Conservation (phyloP, 495 filamentous ascomycete genomes). For the Neurospora pannonica region DNA sequence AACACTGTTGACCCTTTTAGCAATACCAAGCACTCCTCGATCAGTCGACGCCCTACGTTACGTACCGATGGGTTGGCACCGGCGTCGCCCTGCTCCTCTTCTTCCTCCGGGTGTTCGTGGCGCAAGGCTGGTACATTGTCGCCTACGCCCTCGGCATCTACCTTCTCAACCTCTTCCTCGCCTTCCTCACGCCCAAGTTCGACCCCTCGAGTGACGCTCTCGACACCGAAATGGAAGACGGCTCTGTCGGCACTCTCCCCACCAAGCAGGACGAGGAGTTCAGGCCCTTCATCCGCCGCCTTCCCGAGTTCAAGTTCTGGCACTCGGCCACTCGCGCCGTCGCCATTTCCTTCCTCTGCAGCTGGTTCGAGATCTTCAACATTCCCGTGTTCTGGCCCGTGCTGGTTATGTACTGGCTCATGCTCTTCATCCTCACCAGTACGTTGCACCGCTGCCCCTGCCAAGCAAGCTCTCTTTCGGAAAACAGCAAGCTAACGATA, state of each 20-base stretch:
- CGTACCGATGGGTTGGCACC: conserved; percentile 84
- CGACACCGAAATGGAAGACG: conserved; percentile 94
- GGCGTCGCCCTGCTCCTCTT: conserved; percentile 65
- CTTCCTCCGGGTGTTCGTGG: conserved; percentile 77
- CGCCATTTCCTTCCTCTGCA: conserved; percentile 73
- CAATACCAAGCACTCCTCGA: conserved; percentile 94
- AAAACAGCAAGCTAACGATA: conserved; percentile 16
- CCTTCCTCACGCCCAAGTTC: conserved; percentile 97
- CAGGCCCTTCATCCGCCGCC: conserved; percentile 86
- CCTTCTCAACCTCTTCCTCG: conserved; percentile 97
- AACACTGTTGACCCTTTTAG: conserved; percentile 30
- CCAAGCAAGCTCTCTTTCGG: neutral
- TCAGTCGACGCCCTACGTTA: conserved; percentile 75
- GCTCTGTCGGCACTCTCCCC: conserved; percentile 65
- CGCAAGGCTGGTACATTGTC: conserved; percentile 98
- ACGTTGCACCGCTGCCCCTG: conserved; percentile 29
- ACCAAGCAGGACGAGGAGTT: conserved; percentile 97
- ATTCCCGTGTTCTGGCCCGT: conserved; percentile 99
- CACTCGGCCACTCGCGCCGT: conserved; percentile 85
- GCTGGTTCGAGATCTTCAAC: conserved; percentile 88
- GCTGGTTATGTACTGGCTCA: conserved; percentile 95
- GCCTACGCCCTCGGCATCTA: conserved; percentile 98
- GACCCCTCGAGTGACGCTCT: conserved; percentile 86
- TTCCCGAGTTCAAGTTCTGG: conserved; percentile 99
- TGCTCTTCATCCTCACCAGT: conserved; percentile 92